These are phyloP conservation scores for Paraglomus brasilianum DNA, from an alignment of 192 early-diverging fungal species.

Conservation along the genomic window DNA sequence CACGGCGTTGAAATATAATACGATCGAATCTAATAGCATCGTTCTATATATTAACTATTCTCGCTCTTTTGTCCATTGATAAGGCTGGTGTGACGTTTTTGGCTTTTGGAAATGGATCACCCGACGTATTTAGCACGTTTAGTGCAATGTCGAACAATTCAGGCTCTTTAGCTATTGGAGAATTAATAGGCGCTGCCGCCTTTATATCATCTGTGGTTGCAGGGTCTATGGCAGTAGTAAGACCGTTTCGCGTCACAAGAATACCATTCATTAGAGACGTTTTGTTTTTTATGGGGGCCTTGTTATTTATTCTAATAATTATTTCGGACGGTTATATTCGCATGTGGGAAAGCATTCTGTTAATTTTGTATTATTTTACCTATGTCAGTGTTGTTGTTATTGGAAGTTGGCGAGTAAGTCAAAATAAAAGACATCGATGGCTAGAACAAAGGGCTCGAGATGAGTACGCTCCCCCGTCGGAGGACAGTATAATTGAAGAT, in stretches of 20 bases:
- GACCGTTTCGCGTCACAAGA: conserved; percentile 69
- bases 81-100: conserved; percentile 74
- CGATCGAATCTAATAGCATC: background rate
- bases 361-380: conserved; percentile 58
- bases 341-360: conserved; percentile 49
- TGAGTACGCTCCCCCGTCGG: conserved; percentile 40
- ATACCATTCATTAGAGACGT: conserved; percentile 80
- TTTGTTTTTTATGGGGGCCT: conserved; percentile 67
- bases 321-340: conserved; percentile 58
- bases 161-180: conserved; percentile 83
- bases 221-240: conserved; percentile 77
- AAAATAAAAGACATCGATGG: conserved; percentile 38
- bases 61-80: conserved; percentile 1
- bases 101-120: conserved; percentile 90
- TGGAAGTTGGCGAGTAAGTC: conserved; percentile 52
- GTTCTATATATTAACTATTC: background rate
- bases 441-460: conserved; percentile 47
- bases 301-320: conserved; percentile 53
- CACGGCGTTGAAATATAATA: conserved; percentile 23
- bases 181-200: conserved; percentile 83
- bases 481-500: conserved; percentile 10
- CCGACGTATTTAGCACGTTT: conserved; percentile 89
- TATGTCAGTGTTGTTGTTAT: conserved; percentile 63
- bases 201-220: conserved; percentile 86
- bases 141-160: conserved; percentile 69